Evolutionary conservation across 148 eudicot species (phyloP).

Genomic region (Chenopodium berlandieri): DNA sequence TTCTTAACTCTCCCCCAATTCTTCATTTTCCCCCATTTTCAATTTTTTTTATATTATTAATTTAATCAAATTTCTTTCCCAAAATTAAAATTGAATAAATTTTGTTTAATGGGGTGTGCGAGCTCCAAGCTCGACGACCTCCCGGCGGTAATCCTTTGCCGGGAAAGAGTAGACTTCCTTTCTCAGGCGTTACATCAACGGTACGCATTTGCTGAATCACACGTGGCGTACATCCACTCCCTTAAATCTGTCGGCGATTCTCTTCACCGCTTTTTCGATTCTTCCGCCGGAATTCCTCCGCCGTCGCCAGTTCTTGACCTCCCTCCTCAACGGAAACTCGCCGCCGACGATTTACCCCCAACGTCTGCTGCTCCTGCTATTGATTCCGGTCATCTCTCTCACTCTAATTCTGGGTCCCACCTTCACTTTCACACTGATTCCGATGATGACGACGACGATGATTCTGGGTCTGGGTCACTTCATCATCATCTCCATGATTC

Average conservation of each 20-base stretch:
- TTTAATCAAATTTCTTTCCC: neutral
- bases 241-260: constrained; percentile 54
- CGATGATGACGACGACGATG: constrained; percentile 23
- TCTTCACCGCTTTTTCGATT: constrained; percentile 48
- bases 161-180: constrained; percentile 49
- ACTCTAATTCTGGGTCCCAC: constrained; percentile 49
- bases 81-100: neutral
- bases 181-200: constrained; percentile 61
- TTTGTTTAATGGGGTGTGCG: constrained; percentile 64
- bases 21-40: neutral
- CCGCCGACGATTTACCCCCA: constrained; percentile 13
- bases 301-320: constrained; percentile 34
- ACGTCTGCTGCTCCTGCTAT: neutral
- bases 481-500: constrained; percentile 22
- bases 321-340: constrained; percentile 32
- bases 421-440: constrained; percentile 58
- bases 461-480: constrained; percentile 18
- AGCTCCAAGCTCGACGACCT: constrained; percentile 76
- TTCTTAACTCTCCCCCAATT: neutral
- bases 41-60: too few species aligned
- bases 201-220: constrained; percentile 62
- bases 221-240: constrained; percentile 60
- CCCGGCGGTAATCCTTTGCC: constrained; percentile 78
- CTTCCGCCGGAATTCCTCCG: constrained; percentile 17
- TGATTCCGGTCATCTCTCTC: constrained; percentile 31